Conservation (phyloP, 768 basidiomycete species). For the Hypholoma fasciculare region DNA sequence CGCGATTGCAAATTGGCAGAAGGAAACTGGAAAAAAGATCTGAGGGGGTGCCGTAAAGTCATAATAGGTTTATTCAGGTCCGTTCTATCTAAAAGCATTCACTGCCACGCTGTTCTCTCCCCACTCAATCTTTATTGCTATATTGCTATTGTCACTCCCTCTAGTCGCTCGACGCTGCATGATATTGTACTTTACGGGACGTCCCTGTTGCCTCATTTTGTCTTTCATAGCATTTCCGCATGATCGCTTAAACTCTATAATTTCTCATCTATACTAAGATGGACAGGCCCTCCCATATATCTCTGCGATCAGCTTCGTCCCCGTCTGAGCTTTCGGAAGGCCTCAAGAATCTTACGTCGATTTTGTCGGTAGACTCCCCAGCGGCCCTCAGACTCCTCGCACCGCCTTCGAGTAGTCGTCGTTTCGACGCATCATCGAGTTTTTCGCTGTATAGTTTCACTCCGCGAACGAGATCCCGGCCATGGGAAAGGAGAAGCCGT, state of each 20-base stretch:
- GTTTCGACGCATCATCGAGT: conserved; percentile 17
- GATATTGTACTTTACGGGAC: no score
- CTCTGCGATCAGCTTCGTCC: not conserved
- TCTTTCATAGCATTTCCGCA: no score
- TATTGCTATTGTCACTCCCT: no score
- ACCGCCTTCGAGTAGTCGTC: conserved; percentile 17
- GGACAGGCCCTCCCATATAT: conserved; percentile 4
- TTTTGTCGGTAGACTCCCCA: conserved; percentile 5
- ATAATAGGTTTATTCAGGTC: not conserved
- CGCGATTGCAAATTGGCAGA: conserved; percentile 43
- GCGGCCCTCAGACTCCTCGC: conserved; percentile 22
- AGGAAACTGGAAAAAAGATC: conserved; percentile 36
- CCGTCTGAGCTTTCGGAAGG: not conserved
- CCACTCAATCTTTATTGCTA: no score
- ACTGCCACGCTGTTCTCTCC: no score
- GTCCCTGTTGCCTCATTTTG: no score
- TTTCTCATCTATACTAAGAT: not conserved
- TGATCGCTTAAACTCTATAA: no score
- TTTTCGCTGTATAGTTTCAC: conserved; percentile 20
- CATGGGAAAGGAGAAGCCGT: conserved; percentile 24
- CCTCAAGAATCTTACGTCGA: conserved; percentile 7
- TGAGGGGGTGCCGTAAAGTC: conserved; percentile 2
- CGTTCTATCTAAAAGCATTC: not conserved
- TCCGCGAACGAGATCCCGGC: conserved; percentile 28
- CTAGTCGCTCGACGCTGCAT: no score